Evolutionary conservation across 2,329 filamentous ascomycete species (phyloP), one percentile per base, ranked within the genome.

Genomic region (Trichoderma asperellum): DNA sequence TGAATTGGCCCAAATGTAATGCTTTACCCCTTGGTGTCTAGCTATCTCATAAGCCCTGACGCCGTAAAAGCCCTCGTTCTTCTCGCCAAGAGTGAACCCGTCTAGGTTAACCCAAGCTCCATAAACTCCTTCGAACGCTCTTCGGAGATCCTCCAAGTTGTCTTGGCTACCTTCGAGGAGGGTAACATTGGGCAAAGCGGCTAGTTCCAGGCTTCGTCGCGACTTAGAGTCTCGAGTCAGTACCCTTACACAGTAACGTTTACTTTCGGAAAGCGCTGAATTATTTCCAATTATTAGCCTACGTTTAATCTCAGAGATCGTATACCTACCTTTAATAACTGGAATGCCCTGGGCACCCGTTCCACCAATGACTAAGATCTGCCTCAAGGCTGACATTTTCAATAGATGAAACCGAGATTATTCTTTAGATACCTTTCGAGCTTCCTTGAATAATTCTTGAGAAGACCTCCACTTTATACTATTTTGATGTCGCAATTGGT

Each of bases 11-110:
- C 58, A 60, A 1, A 60, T 21, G 4, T 60, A 60, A 47, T 47
- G 37, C 4, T 60, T 47, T 4, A 60, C 37, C 1, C 37, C 58
- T 11, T 43, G 24, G 37, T 43, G 37, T 2, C 35, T 21, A 0
- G 58, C 58, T n/a, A 60, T 60, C 7, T 60, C 58, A 47, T 47
- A 60, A 3, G 58, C 58, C 10, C 58, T n/a, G 8, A 60, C 27
- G 16, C 58, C 58, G 24, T 32, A 60, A 16, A 60, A 60, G 2
- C 16, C 24, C 11, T 60, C 58, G 1, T 12, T 47, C n/a, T 60
- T 60, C 27, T 60, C 58, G 24, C 58, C 58, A 4, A 43, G 37
- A 3, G 35, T 60, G 24, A 60, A 60, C 0, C 58, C 58, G 16
- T 60, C 58, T 5, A 60, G 16, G 18, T 60, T 60, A 32, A 60